These are phyloP conservation scores for Macrophomina pseudophaseolina DNA, from an alignment of 2,329 filamentous ascomycete genomes.

Conservation along the genomic window DNA sequence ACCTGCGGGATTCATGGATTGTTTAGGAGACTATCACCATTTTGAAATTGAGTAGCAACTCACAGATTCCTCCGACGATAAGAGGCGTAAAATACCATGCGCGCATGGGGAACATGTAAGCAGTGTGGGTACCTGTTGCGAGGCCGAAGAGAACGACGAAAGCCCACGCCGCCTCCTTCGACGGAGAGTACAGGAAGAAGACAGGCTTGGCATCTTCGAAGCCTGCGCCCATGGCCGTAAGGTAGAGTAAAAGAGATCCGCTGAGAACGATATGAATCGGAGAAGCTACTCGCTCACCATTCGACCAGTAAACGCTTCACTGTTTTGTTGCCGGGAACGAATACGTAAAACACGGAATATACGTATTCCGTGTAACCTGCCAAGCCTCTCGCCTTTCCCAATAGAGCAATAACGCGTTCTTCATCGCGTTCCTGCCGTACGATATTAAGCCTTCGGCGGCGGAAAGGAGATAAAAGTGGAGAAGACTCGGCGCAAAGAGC, in stretches of 20 bases:
- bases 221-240: too few relatives aligned
- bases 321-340: neutral
- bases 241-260: too few relatives aligned
- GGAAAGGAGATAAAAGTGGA: neutral
- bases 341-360: slow-evolving; percentile 13
- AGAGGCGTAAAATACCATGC: slow-evolving; percentile 60
- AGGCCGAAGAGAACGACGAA: too few relatives aligned
- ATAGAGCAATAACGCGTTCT: neutral
- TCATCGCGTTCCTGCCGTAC: neutral
- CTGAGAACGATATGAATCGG: too few relatives aligned
- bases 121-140: slow-evolving; percentile 37
- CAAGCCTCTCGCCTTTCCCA: neutral
- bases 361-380: neutral
- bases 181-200: too few relatives aligned
- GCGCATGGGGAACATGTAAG: slow-evolving; percentile 44
- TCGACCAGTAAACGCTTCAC: too few relatives aligned
- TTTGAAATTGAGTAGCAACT: slow-evolving; percentile 26
- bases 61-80: slow-evolving; percentile 57
- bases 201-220: too few relatives aligned
- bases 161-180: too few relatives aligned
- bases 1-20: slow-evolving; percentile 40
- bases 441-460: neutral
- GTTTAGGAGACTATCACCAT: neutral
- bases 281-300: too few relatives aligned
- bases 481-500: neutral